Percentiles rank a stretch among this genome's conserved stretches.
Conservation (phyloP, 352 stramenopile species). For the Globisporangium lucens region DNA sequence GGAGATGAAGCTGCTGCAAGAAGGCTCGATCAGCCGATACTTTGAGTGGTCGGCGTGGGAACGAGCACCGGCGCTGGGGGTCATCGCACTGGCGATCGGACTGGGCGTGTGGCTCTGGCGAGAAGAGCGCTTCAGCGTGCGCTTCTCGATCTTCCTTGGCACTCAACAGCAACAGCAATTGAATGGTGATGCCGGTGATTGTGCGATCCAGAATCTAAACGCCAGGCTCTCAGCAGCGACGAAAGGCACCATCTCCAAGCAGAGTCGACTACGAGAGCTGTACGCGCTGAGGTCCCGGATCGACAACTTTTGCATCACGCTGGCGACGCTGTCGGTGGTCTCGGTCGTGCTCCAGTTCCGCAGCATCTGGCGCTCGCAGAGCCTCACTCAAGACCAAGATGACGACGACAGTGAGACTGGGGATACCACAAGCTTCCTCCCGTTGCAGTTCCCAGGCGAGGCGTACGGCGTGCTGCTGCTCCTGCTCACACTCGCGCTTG, state of each 20-base stretch:
- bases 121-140: slow-evolving; percentile 38
- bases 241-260: slow-evolving; percentile 18
- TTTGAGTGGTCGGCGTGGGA: slow-evolving; percentile 50
- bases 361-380: slow-evolving; percentile 48
- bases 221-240: background rate
- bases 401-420: background rate
- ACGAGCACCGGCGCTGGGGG: slow-evolving; percentile 28
- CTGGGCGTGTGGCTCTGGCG: slow-evolving; percentile 31
- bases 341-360: slow-evolving; percentile 53
- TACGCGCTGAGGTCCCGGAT: slow-evolving; percentile 30
- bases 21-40: slow-evolving; percentile 46
- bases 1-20: slow-evolving; percentile 22
- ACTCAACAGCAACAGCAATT: slow-evolving; percentile 1
- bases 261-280: slow-evolving; percentile 25
- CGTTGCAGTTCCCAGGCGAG: slow-evolving; percentile 46
- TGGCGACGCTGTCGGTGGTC: slow-evolving; percentile 35
- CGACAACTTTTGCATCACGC: slow-evolving; percentile 33
- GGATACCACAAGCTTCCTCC: slow-evolving; percentile 11
- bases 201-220: background rate
- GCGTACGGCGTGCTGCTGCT: slow-evolving; percentile 41
- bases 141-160: slow-evolving; percentile 31
- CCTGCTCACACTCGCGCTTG: slow-evolving; percentile 37
- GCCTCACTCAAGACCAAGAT: background rate
- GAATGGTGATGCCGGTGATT: background rate
- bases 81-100: slow-evolving; percentile 23